Evolutionary conservation across 306 rosid species (phyloP), one percentile per base, ranked within the genome.

Genomic region (Casuarina glauca): DNA sequence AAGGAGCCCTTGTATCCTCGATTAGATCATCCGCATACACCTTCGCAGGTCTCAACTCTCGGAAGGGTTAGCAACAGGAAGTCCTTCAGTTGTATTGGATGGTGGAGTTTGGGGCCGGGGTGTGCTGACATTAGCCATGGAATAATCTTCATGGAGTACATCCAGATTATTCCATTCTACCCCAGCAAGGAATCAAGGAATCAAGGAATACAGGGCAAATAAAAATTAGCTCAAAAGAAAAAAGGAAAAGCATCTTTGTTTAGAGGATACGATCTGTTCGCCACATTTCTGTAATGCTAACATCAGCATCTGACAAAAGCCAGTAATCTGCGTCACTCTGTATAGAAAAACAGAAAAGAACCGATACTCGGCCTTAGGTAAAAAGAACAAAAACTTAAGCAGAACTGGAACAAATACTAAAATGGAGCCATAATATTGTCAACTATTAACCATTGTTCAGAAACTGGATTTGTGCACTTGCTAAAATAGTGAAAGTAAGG

Each of bases 271-370:
- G 73, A 70, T 91, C 98, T 68, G 96, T 82, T 86, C 92, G 91
- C 97, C 97, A 95, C 85, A 95, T 92, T 82, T 92, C 97, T 44
- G 98, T 95, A 79, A 91, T 91, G 84, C 97, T 91, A 80, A 92
- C 89, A 78, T 84, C 91, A 44, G 93, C 93, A 70, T 92, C 95
- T 15, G 98, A 90, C 78, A 92, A 87, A 74, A 95, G 97, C 98
- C 97, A 95, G 89, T 92, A 95, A 83, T 95, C 98, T 46, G 97
- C 93, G 73, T 92, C 93, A 66, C 89, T 86, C 98, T 95, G 91
- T 50, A 75, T 52, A 58, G 70, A 48, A 39, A 74, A 64, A 83
- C 69, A 63, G 49, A 76, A 75, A 62, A 11, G 13, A 26, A 15
- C 12, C 62, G 38, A 52, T 3, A 49, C 48, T 45, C 48, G 3